Percentiles rank a stretch among this genome's conserved stretches.
phyloP scores from a whole-genome alignment of 2,329 filamentous ascomycete genomes.

The Claviceps cyperi region DNA sequence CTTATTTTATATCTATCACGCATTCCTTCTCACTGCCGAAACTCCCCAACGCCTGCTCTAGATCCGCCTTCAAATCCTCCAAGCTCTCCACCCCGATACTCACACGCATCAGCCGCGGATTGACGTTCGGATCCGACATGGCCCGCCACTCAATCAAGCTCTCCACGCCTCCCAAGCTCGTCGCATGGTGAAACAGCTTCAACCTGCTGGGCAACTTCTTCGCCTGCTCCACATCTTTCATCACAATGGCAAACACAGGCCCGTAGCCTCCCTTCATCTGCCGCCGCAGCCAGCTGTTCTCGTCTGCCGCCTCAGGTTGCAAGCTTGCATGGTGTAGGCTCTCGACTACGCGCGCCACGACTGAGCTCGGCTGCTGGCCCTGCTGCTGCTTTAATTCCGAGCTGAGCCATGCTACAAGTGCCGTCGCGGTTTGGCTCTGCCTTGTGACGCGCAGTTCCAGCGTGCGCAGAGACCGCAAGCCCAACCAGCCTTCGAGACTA shows the following conservation, averaged over 20 bases:
- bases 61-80: slow-evolving; percentile 69
- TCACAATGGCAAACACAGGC: slow-evolving; percentile 67
- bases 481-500: slow-evolving; percentile 82
- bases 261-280: slow-evolving; percentile 92
- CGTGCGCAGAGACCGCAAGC: slow-evolving; percentile 71
- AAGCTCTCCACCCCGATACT: slow-evolving; percentile 79
- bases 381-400: slow-evolving; percentile 23
- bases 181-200: slow-evolving; percentile 82
- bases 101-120: slow-evolving; percentile 59
- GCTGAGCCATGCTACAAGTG: slow-evolving; percentile 59
- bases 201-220: slow-evolving; percentile 62
- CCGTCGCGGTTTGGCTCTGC: slow-evolving; percentile 57
- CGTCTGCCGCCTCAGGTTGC: slow-evolving; percentile 46
- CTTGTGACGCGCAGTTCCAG: slow-evolving; percentile 67
- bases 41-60: slow-evolving; percentile 50
- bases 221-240: slow-evolving; percentile 47
- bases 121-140: slow-evolving; percentile 67
- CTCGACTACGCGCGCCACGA: slow-evolving; percentile 39
- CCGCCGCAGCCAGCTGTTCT: slow-evolving; percentile 55
- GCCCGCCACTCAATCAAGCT: slow-evolving; percentile 92
- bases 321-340: slow-evolving; percentile 64
- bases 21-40: slow-evolving; percentile 18
- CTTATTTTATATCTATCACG: too few species aligned
- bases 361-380: slow-evolving; percentile 15
- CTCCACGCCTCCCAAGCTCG: slow-evolving; percentile 85